Base-by-base conservation (phyloP, 1,284 basidiomycete genomes). In the Mixia osmundae region DNA sequence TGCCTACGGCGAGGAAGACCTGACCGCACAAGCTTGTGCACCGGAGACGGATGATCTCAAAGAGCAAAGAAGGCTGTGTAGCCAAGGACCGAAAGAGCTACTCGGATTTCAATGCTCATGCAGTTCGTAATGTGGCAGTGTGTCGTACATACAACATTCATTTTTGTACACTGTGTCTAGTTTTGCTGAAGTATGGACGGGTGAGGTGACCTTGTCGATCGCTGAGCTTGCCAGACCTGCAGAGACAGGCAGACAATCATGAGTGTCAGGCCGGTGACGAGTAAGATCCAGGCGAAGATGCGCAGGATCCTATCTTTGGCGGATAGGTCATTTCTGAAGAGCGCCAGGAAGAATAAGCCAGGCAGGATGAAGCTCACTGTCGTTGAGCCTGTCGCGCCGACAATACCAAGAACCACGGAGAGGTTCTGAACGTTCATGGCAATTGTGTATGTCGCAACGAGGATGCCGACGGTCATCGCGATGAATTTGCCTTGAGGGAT, bases 331-430 rank as follows among this genome's bases (percentile, higher is more conserved):
- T 69, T 56, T 39, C 71, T 69, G 47, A 77, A 75, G 45, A 91
- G 62, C 66, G 57, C 44, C 44, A 55, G 39, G 33, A 48, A 80
- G 70, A 41, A 79, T 54, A 35, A 48, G 3, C 85, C 83, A 0
- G 91, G 89, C 4, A 97, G 66, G 52, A 97, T 95, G 57, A 97
- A 97, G 7, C 80, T 87, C 47, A 99, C 87, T 24, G 63, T 94
- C 11, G 89, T 95, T 14, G 79, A 87, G 12, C 91, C 91, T 0
- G 89, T 91, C 8, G 83, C 76, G 5, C 91, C 91, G 19, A 99
- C 91, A 53, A 97, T 91, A 4, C 85, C 80, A 21, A 94, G 63
- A 9, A 94, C 83, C 0, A 42, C 33, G 24, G 76, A 71, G 42
- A 91, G 58, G 54, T 83, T 68, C 52, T 80, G 70, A 10, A 91